phyloP scores from a whole-genome alignment of 768 basidiomycete species.

The Tylopilus intermedius region DNA sequence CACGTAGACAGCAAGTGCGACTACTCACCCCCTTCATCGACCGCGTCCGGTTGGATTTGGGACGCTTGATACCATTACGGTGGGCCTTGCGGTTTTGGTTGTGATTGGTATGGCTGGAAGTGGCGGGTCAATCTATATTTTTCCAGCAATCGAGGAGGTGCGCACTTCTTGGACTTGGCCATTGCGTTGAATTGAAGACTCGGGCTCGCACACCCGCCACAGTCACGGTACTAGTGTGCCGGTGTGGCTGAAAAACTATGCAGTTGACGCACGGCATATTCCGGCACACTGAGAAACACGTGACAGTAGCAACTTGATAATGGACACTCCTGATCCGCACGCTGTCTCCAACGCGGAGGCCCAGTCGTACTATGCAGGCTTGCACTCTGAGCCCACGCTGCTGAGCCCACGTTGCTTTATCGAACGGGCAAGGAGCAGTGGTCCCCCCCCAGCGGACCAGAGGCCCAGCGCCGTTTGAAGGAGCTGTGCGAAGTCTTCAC shows the following conservation, averaged over 20 bases:
- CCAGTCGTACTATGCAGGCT: too few relatives aligned
- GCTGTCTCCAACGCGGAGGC: too few relatives aligned
- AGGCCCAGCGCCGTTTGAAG: too few relatives aligned
- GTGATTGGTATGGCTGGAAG: conserved; percentile 84
- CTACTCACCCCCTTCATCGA: conserved; percentile 87
- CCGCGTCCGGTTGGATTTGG: conserved; percentile 64
- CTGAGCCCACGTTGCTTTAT: too few relatives aligned
- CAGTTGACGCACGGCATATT: conserved; percentile 21
- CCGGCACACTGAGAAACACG: conserved; percentile 8
- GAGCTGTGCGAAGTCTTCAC: too few relatives aligned
- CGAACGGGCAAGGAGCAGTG: too few relatives aligned
- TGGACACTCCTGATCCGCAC: too few relatives aligned
- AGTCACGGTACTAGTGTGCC: background rate
- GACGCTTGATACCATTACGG: conserved; percentile 93
- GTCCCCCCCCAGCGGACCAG: too few relatives aligned
- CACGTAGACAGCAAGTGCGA: background rate
- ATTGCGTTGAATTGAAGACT: conserved; percentile 40
- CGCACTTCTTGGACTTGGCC: conserved; percentile 98
- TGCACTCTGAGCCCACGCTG: too few relatives aligned
- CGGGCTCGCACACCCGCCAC: background rate
- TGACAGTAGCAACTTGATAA: too few relatives aligned
- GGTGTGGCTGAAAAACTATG: conserved; percentile 32
- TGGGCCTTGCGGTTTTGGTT: conserved; percentile 97
- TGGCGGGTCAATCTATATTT: conserved; percentile 9
- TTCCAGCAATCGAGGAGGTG: conserved; percentile 7